Base-by-base conservation (phyloP, 73 alveolate species). In the Stentor roeselii region DNA sequence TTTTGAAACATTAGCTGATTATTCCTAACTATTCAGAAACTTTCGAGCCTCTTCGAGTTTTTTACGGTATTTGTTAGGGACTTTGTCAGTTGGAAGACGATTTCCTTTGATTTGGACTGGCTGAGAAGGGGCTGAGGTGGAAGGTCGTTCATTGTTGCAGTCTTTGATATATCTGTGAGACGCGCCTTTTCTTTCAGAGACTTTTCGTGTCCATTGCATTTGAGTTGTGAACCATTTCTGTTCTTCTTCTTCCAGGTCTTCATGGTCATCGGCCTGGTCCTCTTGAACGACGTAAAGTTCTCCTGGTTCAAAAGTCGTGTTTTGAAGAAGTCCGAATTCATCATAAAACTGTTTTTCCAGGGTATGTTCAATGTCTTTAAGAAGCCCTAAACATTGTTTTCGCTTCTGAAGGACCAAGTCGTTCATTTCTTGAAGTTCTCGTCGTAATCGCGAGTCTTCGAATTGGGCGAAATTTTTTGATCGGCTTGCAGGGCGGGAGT, bases 91-190 rank as follows among this genome's bases (percentile, higher is more conserved):
- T 11, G 67, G 67, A 11, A 50, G 6, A 50, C 21, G 67, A 50
- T 50, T 50, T 50, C 67, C 67, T 50, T 21, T 50, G n/a, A n/a
- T n/a, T n/a, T n/a, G n/a, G n/a, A n/a, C n/a, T n/a, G n/a, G n/a
- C n/a, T n/a, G n/a, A n/a, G n/a, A n/a, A n/a, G n/a, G n/a, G n/a
- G n/a, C n/a, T 50, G 67, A 50, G 21, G 30, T 50, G 6, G 21
- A 6, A 11, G 67, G 67, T 50, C 80, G 21, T 30, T 67, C 41
- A n/a, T n/a, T n/a, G n/a, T n/a, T n/a, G n/a, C n/a, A n/a, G 34
- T 67, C 80, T 67, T 67, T 67, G 37, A 67, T 67, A 67, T 67
- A 67, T 40, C 80, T 0, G 34, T 67, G 80, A 67, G 80, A 27
- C 21, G 37, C 80, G 1, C 37, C 80, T 67, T 67, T 67, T 32